These are phyloP conservation scores for Neolentinus lepideus DNA, from an alignment of 1,284 basidiomycete species.

Conservation along the genomic window DNA sequence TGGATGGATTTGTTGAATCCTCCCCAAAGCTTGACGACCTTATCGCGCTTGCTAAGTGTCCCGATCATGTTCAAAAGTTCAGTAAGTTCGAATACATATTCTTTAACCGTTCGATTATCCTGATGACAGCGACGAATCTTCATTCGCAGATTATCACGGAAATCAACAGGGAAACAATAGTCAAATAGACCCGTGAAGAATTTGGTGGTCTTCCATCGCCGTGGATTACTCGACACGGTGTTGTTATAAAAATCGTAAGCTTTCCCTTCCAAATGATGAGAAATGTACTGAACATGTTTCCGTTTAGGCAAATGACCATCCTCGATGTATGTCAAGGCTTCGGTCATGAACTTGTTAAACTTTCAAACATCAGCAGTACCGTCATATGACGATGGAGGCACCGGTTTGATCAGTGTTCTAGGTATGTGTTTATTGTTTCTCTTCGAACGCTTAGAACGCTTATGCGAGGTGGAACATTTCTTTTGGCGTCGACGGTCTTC, in stretches of 20 bases:
- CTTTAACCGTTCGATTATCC: not conserved
- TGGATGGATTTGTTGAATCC: not conserved
- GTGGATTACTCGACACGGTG: not conserved
- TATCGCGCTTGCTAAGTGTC: not conserved
- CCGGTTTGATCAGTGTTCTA: not conserved
- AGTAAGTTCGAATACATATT: not conserved
- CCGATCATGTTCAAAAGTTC: not conserved
- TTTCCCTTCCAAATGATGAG: constrained; percentile 1
- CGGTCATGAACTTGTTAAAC: not conserved
- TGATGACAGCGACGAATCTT: not conserved
- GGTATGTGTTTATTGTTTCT: not conserved
- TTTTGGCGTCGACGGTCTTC: not conserved
- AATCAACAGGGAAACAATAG: constrained; percentile 6
- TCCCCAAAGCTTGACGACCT: not conserved
- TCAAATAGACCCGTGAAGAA: constrained; percentile 4
- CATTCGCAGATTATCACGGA: not conserved
- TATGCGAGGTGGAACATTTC: not conserved
- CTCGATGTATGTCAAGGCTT: not conserved
- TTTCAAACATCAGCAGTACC: not conserved
- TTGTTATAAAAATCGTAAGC: constrained; percentile 3
- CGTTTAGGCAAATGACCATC: not conserved
- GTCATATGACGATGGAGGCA: not conserved
- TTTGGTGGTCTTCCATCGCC: not conserved
- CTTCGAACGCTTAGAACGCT: not conserved
- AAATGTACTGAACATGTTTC: not conserved